Conservation (phyloP, 2,329 filamentous ascomycete species). For the Ophiostoma novo-ulmi region DNA sequence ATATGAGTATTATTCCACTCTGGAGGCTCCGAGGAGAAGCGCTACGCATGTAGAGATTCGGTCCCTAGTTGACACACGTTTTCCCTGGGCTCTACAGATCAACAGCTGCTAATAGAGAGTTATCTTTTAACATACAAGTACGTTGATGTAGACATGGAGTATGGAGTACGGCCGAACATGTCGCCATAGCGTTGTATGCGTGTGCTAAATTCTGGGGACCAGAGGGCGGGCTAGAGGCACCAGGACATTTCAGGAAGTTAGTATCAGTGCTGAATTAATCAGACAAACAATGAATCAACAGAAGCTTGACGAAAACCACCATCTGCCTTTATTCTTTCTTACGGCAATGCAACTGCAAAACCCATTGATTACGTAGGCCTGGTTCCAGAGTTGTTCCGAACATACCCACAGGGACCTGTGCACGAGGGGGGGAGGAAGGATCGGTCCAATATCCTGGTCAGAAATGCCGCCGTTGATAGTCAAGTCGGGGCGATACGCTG, state of each 20-base stretch:
- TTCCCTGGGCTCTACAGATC: not conserved
- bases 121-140: not conserved
- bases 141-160: not conserved
- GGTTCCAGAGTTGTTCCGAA: not conserved
- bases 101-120: not conserved
- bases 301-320: not conserved
- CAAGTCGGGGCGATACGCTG: not conserved
- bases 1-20: not conserved
- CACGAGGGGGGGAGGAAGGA: not conserved
- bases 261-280: not conserved
- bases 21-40: not conserved
- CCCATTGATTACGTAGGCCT: slow-evolving; percentile 2
- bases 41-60: not conserved
- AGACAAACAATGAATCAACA: not conserved
- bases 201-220: not conserved
- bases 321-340: not conserved
- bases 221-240: not conserved
- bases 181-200: not conserved
- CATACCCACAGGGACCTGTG: slow-evolving; percentile 9
- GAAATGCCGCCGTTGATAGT: not conserved
- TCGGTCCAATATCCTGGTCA: not conserved
- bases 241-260: not conserved
- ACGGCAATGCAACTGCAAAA: slow-evolving; percentile 2
- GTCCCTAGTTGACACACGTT: not conserved
- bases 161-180: not conserved